Percentiles rank a stretch among this genome's conserved stretches.
These are phyloP conservation scores for Talaromyces sp. DNA, from an alignment of 2,329 filamentous ascomycete species.

Conservation along the genomic window DNA sequence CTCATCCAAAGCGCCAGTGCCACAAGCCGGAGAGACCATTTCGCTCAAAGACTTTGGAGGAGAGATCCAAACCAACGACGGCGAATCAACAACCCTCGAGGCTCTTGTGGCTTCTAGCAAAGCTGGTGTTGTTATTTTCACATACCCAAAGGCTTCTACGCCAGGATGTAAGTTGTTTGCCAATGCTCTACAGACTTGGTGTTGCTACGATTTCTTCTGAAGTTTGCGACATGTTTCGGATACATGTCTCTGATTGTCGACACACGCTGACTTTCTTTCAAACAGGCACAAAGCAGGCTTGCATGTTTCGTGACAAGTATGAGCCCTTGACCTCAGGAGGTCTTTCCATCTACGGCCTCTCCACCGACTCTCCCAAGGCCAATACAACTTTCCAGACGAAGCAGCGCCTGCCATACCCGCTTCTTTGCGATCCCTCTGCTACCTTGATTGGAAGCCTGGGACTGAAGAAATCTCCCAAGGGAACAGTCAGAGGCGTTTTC, in stretches of 20 bases:
- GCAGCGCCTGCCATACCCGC: conserved; percentile 79
- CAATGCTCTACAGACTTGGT: not conserved
- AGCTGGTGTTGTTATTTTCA: conserved; percentile 84
- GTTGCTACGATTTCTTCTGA: not conserved
- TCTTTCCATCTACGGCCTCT: conserved; percentile 83
- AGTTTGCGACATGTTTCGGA: not conserved
- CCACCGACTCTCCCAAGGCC: conserved; percentile 77
- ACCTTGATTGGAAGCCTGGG: conserved; percentile 79
- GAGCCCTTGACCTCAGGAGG: conserved; percentile 68
- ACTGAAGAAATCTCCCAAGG: conserved; percentile 76
- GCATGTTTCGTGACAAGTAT: conserved; percentile 86
- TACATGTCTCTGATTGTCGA: not conserved
- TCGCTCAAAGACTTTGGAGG: conserved; percentile 52
- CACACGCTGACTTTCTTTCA: not conserved
- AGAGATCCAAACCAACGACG: conserved; percentile 80
- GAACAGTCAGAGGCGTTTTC: conserved; percentile 81
- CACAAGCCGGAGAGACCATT: conserved; percentile 46
- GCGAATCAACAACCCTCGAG: conserved; percentile 71
- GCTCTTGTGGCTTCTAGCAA: conserved; percentile 76
- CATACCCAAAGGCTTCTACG: conserved; percentile 90
- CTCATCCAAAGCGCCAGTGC: conserved; percentile 21
- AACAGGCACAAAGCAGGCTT: conserved; percentile 84
- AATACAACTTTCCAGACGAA: conserved; percentile 92
- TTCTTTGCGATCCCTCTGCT: conserved; percentile 74
- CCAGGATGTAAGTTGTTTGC: conserved; percentile 69